Evolutionary conservation across 176 grass and related monocot genomes (phyloP).

Genomic region (Raddia guianensis): DNA sequence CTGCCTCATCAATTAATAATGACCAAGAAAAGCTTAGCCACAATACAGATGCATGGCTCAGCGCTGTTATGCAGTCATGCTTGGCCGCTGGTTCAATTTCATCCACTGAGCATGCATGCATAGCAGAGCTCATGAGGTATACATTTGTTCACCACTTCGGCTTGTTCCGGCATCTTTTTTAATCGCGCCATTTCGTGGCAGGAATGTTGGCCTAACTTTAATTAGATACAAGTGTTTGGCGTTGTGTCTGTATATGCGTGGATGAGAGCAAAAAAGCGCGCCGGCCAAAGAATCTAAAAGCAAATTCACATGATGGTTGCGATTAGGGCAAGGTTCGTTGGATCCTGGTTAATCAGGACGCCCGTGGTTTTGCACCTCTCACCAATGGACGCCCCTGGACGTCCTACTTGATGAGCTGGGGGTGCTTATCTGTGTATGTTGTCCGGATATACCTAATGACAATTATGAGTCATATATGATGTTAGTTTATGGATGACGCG

Average conservation of each 20-base stretch:
- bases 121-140: neutral
- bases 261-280: constrained; percentile 1
- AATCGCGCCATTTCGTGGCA: neutral
- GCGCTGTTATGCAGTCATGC: neutral
- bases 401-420: neutral
- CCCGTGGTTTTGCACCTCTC: constrained; percentile 1
- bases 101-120: constrained; percentile 17
- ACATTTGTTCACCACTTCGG: neutral
- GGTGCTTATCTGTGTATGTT: neutral
- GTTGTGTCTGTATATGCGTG: neutral
- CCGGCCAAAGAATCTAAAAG: constrained; percentile 39
- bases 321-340: neutral
- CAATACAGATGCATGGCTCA: neutral
- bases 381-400: neutral
- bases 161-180: neutral
- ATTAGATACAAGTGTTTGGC: neutral
- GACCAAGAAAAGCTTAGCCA: constrained; percentile 26
- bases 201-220: neutral
- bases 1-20: neutral
- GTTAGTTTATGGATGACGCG: too few species aligned
- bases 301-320: constrained; percentile 26
- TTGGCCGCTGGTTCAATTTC: constrained; percentile 33
- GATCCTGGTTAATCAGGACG: neutral
- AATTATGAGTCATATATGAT: too few species aligned
- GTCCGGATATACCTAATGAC: too few species aligned